phyloP scores from a whole-genome alignment of 768 basidiomycete genomes.

The Termitomyces sp. region DNA sequence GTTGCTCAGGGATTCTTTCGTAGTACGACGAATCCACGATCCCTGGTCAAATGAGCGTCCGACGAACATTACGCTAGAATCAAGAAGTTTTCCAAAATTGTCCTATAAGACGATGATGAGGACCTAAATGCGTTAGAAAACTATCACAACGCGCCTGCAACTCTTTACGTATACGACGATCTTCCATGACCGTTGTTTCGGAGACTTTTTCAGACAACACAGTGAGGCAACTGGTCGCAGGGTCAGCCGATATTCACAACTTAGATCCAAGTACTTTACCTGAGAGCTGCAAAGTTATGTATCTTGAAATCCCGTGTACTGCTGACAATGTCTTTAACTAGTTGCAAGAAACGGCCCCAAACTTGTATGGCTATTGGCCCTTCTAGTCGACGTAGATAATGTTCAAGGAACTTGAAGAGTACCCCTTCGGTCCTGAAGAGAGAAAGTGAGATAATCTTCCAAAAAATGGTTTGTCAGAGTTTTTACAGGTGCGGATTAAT shows the following conservation, averaged over 20 bases:
- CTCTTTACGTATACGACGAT: conserved; percentile 82
- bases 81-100: conserved; percentile 79
- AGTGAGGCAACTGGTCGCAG: conserved; percentile 56
- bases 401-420: conserved; percentile 85
- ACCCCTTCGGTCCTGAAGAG: conserved; percentile 55
- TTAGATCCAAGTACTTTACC: conserved; percentile 38
- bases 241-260: background rate
- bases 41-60: conserved; percentile 71
- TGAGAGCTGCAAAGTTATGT: conserved; percentile 66
- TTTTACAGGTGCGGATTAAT: conserved; percentile 67
- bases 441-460: background rate
- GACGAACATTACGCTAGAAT: conserved; percentile 68
- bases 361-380: conserved; percentile 91
- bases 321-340: conserved; percentile 74
- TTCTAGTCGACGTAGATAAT: conserved; percentile 78
- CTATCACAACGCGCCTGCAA: conserved; percentile 53
- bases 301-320: conserved; percentile 63
- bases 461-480: background rate
- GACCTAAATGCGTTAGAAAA: background rate
- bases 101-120: conserved; percentile 41
- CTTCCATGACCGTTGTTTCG: conserved; percentile 89
- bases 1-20: conserved; percentile 53
- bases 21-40: conserved; percentile 71
- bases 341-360: conserved; percentile 73
- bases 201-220: conserved; percentile 78